Evolutionary conservation across 73 alveolate species (phyloP).

Genomic region (Effrenium voratum): DNA sequence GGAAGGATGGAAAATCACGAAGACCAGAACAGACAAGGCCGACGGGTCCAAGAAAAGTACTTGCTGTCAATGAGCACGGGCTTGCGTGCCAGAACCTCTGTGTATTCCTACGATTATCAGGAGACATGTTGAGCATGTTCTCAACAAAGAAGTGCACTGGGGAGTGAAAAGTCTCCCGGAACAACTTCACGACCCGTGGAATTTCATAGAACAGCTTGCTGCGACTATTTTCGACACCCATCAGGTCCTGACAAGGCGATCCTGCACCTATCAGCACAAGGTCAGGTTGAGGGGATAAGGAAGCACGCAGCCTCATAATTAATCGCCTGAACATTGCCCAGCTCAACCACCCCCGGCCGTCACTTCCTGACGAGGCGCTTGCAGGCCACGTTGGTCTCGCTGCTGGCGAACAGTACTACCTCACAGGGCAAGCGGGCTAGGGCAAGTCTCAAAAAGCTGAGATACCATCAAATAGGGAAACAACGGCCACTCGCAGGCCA

Average conservation of each 20-base stretch:
- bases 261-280: neutral
- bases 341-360: slow-evolving; percentile 30
- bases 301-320: neutral
- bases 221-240: neutral
- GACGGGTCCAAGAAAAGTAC: neutral
- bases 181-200: neutral
- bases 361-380: neutral
- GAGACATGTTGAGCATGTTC: neutral
- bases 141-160: slow-evolving; percentile 5
- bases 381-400: neutral
- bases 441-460: neutral
- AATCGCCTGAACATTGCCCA: neutral
- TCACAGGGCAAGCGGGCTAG: neutral
- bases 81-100: neutral
- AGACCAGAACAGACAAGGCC: slow-evolving; percentile 5
- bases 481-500: neutral
- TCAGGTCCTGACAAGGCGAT: neutral
- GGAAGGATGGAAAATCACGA: neutral
- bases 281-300: neutral
- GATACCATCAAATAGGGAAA: slow-evolving; percentile 13
- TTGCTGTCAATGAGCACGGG: neutral
- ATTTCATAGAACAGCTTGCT: neutral
- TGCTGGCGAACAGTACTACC: neutral
- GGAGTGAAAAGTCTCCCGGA: neutral
- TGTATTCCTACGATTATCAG: neutral